Base-by-base conservation (phyloP, 129 eudicot genomes). In the Scalesia atractyloides region DNA sequence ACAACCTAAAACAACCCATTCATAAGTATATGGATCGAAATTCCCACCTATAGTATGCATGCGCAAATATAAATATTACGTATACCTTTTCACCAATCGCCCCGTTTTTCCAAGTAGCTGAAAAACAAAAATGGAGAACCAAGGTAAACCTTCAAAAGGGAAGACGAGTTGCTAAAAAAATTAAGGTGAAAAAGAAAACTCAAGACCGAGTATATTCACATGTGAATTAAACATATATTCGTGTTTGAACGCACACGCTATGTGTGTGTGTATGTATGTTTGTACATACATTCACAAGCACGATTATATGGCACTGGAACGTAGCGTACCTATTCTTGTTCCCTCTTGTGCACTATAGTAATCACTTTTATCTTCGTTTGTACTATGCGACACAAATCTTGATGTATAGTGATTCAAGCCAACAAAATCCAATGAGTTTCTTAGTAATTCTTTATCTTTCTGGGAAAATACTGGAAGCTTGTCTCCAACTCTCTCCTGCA, bases 351-450 rank as follows among this genome's bases (percentile, higher is more conserved):
- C 80, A 66, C 77, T 78, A 75, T 82, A 86, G 66, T 76, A 86
- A 19, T 82, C 68, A 37, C 69, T 72, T 18, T 64, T 75, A 76
- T 77, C 77, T 41, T 64, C 19, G 67, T 78, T 75, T 60, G 83
- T 78, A 30, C 64, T 49, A 79, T 84, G 84, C 37, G 81, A 59
- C 79, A 82, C 79, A 84, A 86, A 82, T 68, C 92, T 86, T 70
- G 92, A 77, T 47, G 92, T 89, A 63, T 89, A 89, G 70, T 89
- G 96, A 76, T 89, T 89, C 59, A 89, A 68, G 24, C 96, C 96
- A 54, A 89, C 54, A 61, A 89, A 89, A 73, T 89, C 96, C 52
- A 86, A 44, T 10, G 90, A 84, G 73, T 78, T 80, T 69, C 67
- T 81, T 26, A 89, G 86, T 50, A 84, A 47, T 41, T 75, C 85